phyloP scores from a whole-genome alignment of 306 rosid genomes.

The Quercus bicolor region DNA sequence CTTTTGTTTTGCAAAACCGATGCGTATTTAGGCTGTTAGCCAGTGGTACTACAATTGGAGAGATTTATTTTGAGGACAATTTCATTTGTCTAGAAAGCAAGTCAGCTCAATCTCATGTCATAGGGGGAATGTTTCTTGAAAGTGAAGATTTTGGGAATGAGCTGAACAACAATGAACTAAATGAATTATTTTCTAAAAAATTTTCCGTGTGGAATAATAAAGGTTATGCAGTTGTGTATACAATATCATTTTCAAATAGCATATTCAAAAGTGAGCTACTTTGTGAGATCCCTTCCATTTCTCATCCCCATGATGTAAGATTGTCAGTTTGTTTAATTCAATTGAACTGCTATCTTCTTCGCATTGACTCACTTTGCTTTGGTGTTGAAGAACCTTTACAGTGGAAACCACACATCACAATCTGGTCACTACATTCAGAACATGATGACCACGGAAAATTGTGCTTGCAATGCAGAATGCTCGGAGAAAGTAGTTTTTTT shows the following conservation, averaged over 20 bases:
- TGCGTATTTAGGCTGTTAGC: constrained; percentile 63
- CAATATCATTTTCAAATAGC: constrained; percentile 47
- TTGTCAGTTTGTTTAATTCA: constrained; percentile 47
- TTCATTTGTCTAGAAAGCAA: constrained; percentile 26
- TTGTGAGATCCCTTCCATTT: constrained; percentile 62
- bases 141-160: constrained; percentile 28
- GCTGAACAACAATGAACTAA: constrained; percentile 22
- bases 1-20: constrained; percentile 44
- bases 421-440: constrained; percentile 48
- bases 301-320: constrained; percentile 41
- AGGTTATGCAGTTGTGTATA: constrained; percentile 61
- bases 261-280: constrained; percentile 49
- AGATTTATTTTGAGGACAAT: constrained; percentile 48
- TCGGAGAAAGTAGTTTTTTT: constrained; percentile 45
- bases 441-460: constrained; percentile 39
- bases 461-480: constrained; percentile 42
- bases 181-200: constrained; percentile 21
- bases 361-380: constrained; percentile 63
- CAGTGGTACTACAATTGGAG: constrained; percentile 53
- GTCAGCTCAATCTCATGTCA: constrained; percentile 40
- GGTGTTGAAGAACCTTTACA: constrained; percentile 57
- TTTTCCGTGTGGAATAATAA: constrained; percentile 69
- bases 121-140: constrained; percentile 67
- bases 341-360: constrained; percentile 43
- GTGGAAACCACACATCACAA: constrained; percentile 65